Evolutionary conservation across 306 rosid genomes (phyloP), one percentile per base, ranked within the genome.

Genomic region (Sicyos edulis): DNA sequence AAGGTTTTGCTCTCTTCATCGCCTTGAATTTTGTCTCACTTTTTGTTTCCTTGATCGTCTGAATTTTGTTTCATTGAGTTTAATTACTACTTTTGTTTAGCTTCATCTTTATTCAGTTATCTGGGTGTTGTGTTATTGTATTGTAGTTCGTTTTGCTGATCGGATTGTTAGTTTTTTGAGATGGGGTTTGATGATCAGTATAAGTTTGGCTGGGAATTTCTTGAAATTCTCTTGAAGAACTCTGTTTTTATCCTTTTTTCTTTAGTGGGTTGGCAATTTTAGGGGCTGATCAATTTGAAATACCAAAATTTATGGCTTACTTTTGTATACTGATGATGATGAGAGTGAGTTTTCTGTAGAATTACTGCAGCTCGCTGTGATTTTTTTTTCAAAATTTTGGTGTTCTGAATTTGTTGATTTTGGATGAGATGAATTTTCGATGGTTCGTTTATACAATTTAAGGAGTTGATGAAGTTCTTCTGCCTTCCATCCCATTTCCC

Each of bases 21-120:
- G 20, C 7, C 55, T 69, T 24, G 47, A 21, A 4, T 68, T 6
- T 54, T 32, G 12, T 53, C 4, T 71, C 53, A 24, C 17, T 51
- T 13, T 50, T 73, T 40, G 54, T 54, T 26, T 19, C n/a, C 34
- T 26, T 57, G 54, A 44, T 72, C 68, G 74, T 74, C 21, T 50
- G 65, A 14, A 22, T 54, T 63, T 82, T 76, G 32, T 52, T 44
- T 54, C 61, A 56, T 72, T 70, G 22, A 51, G n/a, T 53, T 53
- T 15, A 0, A n/a, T n/a, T n/a, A n/a, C 22, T 20, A 20, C 17
- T n/a, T 58, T 5, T 44, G 67, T 19, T 26, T 44, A 72, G 51
- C 16, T 17, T 58, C 53, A 55, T 44, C 51, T 54, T 10, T 16
- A 11, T 3, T 52, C 51, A 9, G 37, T 20, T 19, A 66, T 68